phyloP scores from a whole-genome alignment of 2,329 filamentous ascomycete species.

The Sarocladium kiliense region DNA sequence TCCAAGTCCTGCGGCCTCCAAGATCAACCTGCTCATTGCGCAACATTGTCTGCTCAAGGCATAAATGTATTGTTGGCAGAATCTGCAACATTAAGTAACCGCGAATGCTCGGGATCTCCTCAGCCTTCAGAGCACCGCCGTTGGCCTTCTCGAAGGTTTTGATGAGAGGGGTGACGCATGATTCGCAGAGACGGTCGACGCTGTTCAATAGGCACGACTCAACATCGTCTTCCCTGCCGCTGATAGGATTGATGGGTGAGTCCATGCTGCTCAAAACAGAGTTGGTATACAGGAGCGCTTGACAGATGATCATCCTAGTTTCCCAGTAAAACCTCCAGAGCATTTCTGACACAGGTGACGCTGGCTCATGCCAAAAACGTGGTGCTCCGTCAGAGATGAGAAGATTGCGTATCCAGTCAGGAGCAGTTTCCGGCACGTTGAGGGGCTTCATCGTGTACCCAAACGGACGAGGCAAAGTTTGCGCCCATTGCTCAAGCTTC shows the following conservation, averaged over 20 bases:
- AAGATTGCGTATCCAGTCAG: constrained; percentile 1
- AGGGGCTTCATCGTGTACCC: background rate
- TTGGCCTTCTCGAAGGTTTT: background rate
- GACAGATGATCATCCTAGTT: constrained; percentile 7
- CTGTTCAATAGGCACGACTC: background rate
- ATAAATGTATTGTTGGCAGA: constrained; percentile 3
- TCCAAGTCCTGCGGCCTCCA: background rate
- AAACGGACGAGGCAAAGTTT: background rate
- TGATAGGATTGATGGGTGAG: background rate
- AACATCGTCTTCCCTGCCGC: background rate
- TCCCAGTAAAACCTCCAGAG: constrained; percentile 10
- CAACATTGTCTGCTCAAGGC: background rate
- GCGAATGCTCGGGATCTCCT: constrained; percentile 1
- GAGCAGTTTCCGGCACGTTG: background rate
- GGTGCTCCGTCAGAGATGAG: background rate
- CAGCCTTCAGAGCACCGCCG: background rate
- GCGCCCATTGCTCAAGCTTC: background rate
- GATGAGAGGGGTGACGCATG: constrained; percentile 9
- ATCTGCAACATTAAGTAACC: constrained; percentile 10
- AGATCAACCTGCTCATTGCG: background rate
- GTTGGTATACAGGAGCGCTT: constrained; percentile 6
- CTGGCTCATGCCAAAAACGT: background rate
- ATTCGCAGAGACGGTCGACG: constrained; percentile 4
- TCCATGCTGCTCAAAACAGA: background rate
- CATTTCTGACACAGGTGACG: background rate